Base-by-base conservation (phyloP, 1,139 yeast species). In the Magnusiomyces paraingens region DNA sequence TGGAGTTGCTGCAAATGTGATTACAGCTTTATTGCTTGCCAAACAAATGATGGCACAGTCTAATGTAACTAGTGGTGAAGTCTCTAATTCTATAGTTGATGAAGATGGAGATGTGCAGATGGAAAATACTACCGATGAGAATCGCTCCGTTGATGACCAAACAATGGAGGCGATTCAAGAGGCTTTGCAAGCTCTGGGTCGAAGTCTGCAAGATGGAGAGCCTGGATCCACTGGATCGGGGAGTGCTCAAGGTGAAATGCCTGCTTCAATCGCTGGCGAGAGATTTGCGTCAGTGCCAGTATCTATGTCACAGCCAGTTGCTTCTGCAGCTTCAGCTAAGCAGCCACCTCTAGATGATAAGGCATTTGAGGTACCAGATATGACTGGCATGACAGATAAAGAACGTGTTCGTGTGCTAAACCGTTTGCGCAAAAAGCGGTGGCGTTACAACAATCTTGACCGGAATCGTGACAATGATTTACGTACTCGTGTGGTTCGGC, bases 401-500 rank as follows among this genome's bases (percentile, higher is more conserved):
- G 94, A 86, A 60, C 77, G 82, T 59, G 74, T 81, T 10, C 72
- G 88, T 45, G 66, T 80, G 29, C 95, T 84, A 55, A 90, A 90
- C 63, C 76, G 96, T 51, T 93, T 86, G 58, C 77, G 98, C 42
- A 93, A 93, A 71, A 84, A 90, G 71, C 81, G 82, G 61, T 93
- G 98, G 98, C 80, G 98, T 65, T 93, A 83, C 58, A 84, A 82
- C 40, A 90, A 91, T 66, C 79, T 80, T 15, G 86, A 85, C 58
- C 77, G 94, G 59, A 91, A 91, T 66, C 84, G 88, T 70, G 96
- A 89, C 66, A 86, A 87, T 62, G 98, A 91, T 66, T 72, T 91
- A 56, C 77, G 95, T 52, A 81, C 87, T 1, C 74, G 98, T 53
- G 85, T 93, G 29, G 76, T 80, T 58, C 84, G 83, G 60, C 74